Evolutionary conservation across 805 yeast genomes (phyloP).

Genomic region (Komagataella pastoris): DNA sequence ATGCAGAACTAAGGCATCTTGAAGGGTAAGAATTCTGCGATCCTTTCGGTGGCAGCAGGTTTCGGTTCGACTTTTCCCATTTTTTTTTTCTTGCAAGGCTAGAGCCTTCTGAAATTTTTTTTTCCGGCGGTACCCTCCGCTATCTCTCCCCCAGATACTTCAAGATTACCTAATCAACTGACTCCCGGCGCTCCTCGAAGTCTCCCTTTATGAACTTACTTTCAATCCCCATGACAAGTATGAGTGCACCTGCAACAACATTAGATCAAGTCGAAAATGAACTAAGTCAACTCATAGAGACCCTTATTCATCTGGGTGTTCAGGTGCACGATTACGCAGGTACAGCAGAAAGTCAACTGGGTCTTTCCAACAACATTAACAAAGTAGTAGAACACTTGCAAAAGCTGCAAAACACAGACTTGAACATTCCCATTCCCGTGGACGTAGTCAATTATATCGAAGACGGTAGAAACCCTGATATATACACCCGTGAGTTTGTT

Average conservation of each 20-base stretch:
- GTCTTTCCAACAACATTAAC: slow-evolving; percentile 30
- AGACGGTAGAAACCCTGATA: slow-evolving; percentile 94
- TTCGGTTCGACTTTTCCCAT: too few species aligned
- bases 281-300: slow-evolving; percentile 50
- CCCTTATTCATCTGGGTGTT: slow-evolving; percentile 80
- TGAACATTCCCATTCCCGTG: slow-evolving; percentile 45
- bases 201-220: slow-evolving; percentile 7
- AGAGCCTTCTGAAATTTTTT: too few species aligned
- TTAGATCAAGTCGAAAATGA: slow-evolving; percentile 20
- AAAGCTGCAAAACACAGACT: slow-evolving; percentile 18
- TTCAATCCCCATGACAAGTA: neutral
- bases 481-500: slow-evolving; percentile 91
- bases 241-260: slow-evolving; percentile 7
- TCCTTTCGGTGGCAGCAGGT: too few species aligned
- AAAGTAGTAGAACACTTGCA: slow-evolving; percentile 26
- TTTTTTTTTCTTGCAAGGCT: too few species aligned
- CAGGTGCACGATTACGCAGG: slow-evolving; percentile 91
- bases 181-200: neutral
- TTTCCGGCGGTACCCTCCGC: too few species aligned
- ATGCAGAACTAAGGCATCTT: too few species aligned
- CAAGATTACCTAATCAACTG: neutral
- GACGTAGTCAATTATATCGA: slow-evolving; percentile 89
- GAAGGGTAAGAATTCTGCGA: too few species aligned
- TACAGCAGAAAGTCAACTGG: slow-evolving; percentile 64
- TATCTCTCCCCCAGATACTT: too few species aligned